Percentiles rank a stretch among this genome's conserved stretches.
phyloP scores from a whole-genome alignment of 306 rosid species.

The Castanea sativa region DNA sequence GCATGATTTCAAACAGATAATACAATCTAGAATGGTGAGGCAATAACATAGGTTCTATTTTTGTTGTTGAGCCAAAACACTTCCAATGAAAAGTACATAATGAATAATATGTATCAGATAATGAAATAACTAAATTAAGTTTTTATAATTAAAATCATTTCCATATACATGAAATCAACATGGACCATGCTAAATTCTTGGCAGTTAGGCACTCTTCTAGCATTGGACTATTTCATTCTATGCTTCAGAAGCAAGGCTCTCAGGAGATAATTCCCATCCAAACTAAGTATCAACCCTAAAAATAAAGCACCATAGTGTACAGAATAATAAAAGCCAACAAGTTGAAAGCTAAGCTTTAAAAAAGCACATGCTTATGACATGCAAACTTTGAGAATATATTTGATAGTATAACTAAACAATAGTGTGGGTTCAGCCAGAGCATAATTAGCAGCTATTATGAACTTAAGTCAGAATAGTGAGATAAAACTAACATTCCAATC shows the following conservation, averaged over 20 bases:
- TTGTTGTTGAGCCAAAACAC: neutral
- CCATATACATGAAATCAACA: neutral
- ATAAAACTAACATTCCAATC: constrained; percentile 91
- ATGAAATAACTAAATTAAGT: neutral
- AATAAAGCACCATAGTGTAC: neutral
- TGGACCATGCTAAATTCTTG: neutral
- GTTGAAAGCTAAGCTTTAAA: neutral
- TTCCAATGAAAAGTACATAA: neutral
- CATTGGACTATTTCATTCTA: neutral
- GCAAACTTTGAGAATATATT: neutral
- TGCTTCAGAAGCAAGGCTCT: neutral
- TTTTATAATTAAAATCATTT: neutral
- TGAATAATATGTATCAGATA: neutral
- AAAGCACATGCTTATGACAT: neutral
- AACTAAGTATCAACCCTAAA: neutral
- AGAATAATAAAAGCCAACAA: neutral
- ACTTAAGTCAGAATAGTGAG: constrained; percentile 21
- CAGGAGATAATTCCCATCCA: neutral
- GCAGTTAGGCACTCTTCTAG: neutral
- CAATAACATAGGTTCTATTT: neutral
- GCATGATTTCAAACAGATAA: neutral
- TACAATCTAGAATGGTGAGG: neutral
- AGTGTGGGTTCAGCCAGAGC: constrained; percentile 3
- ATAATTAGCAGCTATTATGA: constrained; percentile 3
- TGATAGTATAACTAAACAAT: neutral